Evolutionary conservation across 441 rosid genomes (phyloP).

Genomic region (Erodium moschatum): DNA sequence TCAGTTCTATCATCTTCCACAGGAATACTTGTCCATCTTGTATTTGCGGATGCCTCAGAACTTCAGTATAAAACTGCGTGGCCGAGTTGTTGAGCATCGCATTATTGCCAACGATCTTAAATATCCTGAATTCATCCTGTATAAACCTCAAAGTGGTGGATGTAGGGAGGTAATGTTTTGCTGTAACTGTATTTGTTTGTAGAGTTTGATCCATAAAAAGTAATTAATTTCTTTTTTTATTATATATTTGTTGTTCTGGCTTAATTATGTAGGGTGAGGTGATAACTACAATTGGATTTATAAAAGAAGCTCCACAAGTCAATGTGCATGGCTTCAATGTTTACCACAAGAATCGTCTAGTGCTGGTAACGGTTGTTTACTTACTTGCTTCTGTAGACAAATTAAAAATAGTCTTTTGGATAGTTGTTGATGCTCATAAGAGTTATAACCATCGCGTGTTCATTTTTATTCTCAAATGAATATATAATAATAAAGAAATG

Average conservation of each 20-base stretch:
- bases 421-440: not conserved
- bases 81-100: slow-evolving; percentile 59
- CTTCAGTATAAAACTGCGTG: slow-evolving; percentile 69
- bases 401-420: not conserved
- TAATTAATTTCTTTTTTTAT: too few relatives aligned
- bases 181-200: not conserved
- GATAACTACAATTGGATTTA: slow-evolving; percentile 81
- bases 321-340: slow-evolving; percentile 72
- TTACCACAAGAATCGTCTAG: slow-evolving; percentile 86
- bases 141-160: slow-evolving; percentile 69
- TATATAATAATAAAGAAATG: not conserved
- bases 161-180: slow-evolving; percentile 40
- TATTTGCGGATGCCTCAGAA: slow-evolving; percentile 70
- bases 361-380: slow-evolving; percentile 45
- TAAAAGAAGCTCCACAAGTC: slow-evolving; percentile 78
- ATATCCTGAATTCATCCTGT: slow-evolving; percentile 65
- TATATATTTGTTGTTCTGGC: slow-evolving; percentile 10
- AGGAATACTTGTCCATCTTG: slow-evolving; percentile 77
- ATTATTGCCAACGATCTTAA: slow-evolving; percentile 82
- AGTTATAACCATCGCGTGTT: not conserved
- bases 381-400: slow-evolving; percentile 3
- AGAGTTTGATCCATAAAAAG: not conserved
- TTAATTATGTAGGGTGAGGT: slow-evolving; percentile 51
- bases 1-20: slow-evolving; percentile 22
- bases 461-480: not conserved